These are phyloP conservation scores for Papiliotrema laurentii DNA, from an alignment of 1,284 basidiomycete genomes.

Conservation along the genomic window DNA sequence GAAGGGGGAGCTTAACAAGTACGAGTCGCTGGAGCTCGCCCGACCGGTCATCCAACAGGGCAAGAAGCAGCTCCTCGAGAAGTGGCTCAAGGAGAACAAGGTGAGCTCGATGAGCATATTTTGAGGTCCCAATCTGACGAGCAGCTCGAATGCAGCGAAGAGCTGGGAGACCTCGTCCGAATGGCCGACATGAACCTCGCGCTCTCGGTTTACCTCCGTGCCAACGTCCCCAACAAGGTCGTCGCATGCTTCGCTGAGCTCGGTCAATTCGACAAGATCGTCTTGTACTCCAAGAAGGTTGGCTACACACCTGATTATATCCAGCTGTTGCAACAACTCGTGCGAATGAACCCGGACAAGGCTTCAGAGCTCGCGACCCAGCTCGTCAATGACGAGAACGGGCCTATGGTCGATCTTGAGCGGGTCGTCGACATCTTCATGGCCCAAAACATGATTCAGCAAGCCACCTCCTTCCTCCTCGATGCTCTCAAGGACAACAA, in stretches of 20 bases:
- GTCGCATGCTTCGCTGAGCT: conserved; percentile 98
- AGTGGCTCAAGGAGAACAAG: conserved; percentile 99
- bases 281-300: conserved; percentile 97
- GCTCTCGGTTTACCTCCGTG: conserved; percentile 96
- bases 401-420: conserved; percentile 91
- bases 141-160: conserved; percentile 96
- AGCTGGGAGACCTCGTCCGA: conserved; percentile 96
- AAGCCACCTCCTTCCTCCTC: conserved; percentile 94
- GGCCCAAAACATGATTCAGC: conserved; percentile 99
- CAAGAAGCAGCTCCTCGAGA: conserved; percentile 94
- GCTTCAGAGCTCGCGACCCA: conserved; percentile 97
- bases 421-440: conserved; percentile 98
- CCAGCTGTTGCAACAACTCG: conserved; percentile 92
- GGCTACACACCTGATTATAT: conserved; percentile 92
- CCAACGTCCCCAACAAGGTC: conserved; percentile 98
- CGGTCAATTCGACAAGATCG: conserved; percentile 97
- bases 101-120: conserved; percentile 41
- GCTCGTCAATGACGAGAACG: conserved; percentile 87
- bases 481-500: conserved; percentile 99
- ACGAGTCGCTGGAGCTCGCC: conserved; percentile 93
- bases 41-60: conserved; percentile 95
- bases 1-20: conserved; percentile 95
- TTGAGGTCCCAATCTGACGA: neutral
- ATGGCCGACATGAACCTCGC: conserved; percentile 90
- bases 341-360: conserved; percentile 95